A percentile compares a stretch with the other conserved stretches of the same genome.
Evolutionary conservation across 441 rosid genomes (phyloP).

Genomic region (Euphorbia corollata): DNA sequence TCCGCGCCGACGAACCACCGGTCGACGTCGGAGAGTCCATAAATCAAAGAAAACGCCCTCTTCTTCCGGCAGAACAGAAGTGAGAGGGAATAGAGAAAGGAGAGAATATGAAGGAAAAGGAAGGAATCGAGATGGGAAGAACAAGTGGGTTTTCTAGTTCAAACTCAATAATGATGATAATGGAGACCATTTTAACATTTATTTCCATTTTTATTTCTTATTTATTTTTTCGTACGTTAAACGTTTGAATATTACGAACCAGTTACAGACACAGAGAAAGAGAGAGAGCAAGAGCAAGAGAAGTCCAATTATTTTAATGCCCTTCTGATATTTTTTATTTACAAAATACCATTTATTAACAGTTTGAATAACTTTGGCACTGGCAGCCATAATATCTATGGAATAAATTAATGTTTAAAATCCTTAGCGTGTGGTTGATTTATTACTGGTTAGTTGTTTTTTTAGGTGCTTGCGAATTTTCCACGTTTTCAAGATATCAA

Average conservation of each 20-base stretch:
- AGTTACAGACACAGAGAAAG: too few relatives aligned
- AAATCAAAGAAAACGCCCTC: background rate
- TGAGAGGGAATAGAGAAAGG: background rate
- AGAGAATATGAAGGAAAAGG: background rate
- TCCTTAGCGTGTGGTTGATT: too few relatives aligned
- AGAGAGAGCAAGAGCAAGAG: background rate
- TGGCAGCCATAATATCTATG: too few relatives aligned
- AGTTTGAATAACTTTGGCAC: too few relatives aligned
- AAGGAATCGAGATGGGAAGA: background rate
- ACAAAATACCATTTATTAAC: too few relatives aligned
- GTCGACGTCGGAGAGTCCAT: conserved; percentile 39
- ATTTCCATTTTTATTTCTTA: background rate
- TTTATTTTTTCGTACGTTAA: background rate
- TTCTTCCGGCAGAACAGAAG: background rate
- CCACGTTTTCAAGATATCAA: too few relatives aligned
- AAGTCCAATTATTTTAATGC: too few relatives aligned
- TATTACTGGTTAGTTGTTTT: too few relatives aligned
- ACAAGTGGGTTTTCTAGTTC: background rate
- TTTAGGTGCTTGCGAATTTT: too few relatives aligned
- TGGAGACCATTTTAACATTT: background rate
- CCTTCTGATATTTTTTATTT: too few relatives aligned
- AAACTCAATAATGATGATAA: background rate
- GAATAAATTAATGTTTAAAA: too few relatives aligned
- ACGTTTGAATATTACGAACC: background rate
- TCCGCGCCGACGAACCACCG: conserved; percentile 41